These are phyloP conservation scores for Plenodomus lindquistii DNA, from an alignment of 2,329 filamentous ascomycete genomes.

Conservation along the genomic window DNA sequence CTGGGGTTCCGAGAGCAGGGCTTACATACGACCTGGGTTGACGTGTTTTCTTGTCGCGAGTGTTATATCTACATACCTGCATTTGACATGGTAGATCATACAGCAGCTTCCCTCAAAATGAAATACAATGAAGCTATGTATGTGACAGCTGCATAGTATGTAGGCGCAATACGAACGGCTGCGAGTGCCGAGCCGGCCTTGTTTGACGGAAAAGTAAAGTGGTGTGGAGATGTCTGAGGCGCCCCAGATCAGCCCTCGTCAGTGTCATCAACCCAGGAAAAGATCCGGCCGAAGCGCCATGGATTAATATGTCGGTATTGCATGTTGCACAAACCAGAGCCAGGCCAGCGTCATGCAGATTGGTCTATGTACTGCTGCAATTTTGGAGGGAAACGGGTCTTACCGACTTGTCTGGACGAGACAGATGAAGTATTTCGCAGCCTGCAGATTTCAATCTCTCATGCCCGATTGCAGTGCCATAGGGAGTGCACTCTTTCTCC, in stretches of 20 bases:
- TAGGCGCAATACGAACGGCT: slow-evolving; percentile 3
- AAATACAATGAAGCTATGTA: too few species aligned
- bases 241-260: slow-evolving; percentile 10
- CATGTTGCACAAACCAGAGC: slow-evolving; percentile 6
- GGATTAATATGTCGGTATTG: slow-evolving; percentile 13
- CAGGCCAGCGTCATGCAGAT: neutral
- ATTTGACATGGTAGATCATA: too few species aligned
- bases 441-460: neutral
- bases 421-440: neutral
- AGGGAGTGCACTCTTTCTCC: neutral
- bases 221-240: neutral
- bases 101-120: too few species aligned
- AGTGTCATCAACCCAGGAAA: slow-evolving; percentile 2
- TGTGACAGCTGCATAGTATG: too few species aligned
- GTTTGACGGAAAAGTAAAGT: neutral
- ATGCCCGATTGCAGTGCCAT: neutral
- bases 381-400: neutral
- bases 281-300: slow-evolving; percentile 13
- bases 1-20: neutral
- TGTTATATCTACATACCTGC: too few species aligned
- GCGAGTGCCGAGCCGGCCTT: neutral
- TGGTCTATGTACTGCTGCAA: neutral
- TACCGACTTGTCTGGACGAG: neutral
- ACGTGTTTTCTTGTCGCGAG: neutral
- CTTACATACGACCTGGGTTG: neutral